Evolutionary conservation across 2,329 filamentous ascomycete species (phyloP).

Genomic region (Pestalotiopsis sp.): DNA sequence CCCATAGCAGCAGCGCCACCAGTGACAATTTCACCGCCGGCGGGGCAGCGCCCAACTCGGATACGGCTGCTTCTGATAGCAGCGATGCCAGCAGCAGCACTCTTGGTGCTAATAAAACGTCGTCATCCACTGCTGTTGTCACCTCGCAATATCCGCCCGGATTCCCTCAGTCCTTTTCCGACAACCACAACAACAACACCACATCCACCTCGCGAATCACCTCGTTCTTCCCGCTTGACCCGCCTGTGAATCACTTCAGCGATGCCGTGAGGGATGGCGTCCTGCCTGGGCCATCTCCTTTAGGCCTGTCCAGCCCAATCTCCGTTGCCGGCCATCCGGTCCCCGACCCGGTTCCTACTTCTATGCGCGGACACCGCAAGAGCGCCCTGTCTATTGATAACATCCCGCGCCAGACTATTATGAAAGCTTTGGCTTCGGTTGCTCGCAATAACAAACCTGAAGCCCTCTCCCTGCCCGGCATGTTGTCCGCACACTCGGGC

Average conservation of each 20-base stretch:
- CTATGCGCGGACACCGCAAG: slow-evolving; percentile 44
- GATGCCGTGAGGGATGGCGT: slow-evolving; percentile 27
- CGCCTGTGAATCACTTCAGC: slow-evolving; percentile 17
- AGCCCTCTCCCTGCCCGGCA: slow-evolving; percentile 62
- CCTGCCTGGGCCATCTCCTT: slow-evolving; percentile 25
- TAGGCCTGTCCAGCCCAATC: slow-evolving; percentile 26
- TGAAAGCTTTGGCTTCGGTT: slow-evolving; percentile 78
- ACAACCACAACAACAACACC: slow-evolving; percentile 13
- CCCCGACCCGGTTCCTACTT: slow-evolving; percentile 28
- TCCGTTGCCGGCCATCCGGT: slow-evolving; percentile 14
- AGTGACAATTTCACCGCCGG: slow-evolving; percentile 7
- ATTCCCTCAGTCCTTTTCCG: slow-evolving; percentile 6
- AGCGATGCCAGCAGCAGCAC: not conserved
- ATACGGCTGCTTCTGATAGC: not conserved
- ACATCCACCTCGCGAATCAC: slow-evolving; percentile 18
- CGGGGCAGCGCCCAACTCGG: slow-evolving; percentile 12
- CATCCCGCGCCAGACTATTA: slow-evolving; percentile 77
- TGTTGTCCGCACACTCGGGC: slow-evolving; percentile 52
- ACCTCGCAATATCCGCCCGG: slow-evolving; percentile 17
- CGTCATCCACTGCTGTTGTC: slow-evolving; percentile 13
- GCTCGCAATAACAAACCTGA: slow-evolving; percentile 63
- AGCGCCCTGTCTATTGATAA: slow-evolving; percentile 63
- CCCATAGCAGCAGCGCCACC: not conserved
- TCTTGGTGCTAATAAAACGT: slow-evolving; percentile 9
- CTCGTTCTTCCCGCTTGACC: slow-evolving; percentile 11